These are phyloP conservation scores for Eragrostis curvula DNA, from an alignment of 176 grass and related monocot genomes.

Conservation along the genomic window DNA sequence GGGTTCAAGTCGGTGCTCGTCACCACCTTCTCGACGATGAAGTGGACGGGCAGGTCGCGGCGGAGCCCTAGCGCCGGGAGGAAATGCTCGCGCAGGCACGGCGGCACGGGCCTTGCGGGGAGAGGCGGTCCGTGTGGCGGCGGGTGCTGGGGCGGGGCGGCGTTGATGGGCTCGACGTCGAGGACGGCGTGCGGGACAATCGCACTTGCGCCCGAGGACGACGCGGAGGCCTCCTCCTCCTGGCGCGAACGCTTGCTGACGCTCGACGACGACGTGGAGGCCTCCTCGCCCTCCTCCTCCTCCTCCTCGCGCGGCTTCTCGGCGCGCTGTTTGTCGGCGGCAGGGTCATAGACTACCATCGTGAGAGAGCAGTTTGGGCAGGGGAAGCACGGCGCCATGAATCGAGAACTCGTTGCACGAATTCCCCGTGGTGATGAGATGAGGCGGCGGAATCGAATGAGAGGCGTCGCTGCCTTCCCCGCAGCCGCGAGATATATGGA, in stretches of 20 bases:
- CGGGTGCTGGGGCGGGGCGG: too few species aligned
- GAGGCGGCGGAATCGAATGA: constrained; percentile 27
- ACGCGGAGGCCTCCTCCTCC: background rate
- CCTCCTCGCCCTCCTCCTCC: background rate
- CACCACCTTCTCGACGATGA: constrained; percentile 14
- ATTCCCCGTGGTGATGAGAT: background rate
- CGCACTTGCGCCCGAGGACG: background rate
- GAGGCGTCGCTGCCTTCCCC: background rate
- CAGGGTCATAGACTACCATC: background rate
- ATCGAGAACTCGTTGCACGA: background rate
- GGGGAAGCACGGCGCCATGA: background rate
- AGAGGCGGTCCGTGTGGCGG: background rate
- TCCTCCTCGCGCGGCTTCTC: background rate
- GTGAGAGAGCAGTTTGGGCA: background rate
- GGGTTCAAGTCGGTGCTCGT: constrained; percentile 17
- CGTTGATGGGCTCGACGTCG: too few species aligned
- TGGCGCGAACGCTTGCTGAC: background rate
- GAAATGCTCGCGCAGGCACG: constrained; percentile 29
- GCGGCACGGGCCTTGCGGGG: background rate
- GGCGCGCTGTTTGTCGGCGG: background rate
- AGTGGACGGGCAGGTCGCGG: constrained; percentile 20
- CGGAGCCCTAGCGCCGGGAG: background rate
- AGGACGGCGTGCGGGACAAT: background rate
- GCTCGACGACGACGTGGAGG: background rate
- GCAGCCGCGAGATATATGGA: background rate